These are phyloP conservation scores for Fomitopsis betulina DNA, from an alignment of 1,284 basidiomycete species.

Conservation along the genomic window DNA sequence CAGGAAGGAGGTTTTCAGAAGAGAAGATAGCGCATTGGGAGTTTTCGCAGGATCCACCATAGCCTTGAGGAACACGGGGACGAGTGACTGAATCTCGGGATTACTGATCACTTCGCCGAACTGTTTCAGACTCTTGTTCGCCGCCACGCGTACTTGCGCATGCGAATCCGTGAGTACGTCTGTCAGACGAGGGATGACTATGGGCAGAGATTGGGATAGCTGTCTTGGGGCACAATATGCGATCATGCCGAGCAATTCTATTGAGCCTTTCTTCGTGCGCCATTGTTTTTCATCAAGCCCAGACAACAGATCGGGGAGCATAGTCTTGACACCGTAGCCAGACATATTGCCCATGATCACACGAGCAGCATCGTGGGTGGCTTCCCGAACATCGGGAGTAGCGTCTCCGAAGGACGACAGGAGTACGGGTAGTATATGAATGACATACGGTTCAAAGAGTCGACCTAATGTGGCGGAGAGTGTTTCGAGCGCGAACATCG, in stretches of 20 bases:
- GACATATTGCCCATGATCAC: slow-evolving; percentile 96
- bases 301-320: slow-evolving; percentile 86
- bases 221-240: slow-evolving; percentile 97
- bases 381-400: slow-evolving; percentile 88
- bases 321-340: slow-evolving; percentile 93
- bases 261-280: slow-evolving; percentile 97
- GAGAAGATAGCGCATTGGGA: slow-evolving; percentile 72
- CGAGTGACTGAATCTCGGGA: slow-evolving; percentile 91
- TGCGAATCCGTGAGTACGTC: slow-evolving; percentile 97
- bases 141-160: slow-evolving; percentile 90
- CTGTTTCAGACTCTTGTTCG: slow-evolving; percentile 94
- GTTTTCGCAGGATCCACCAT: slow-evolving; percentile 96
- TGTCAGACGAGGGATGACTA: slow-evolving; percentile 94
- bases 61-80: slow-evolving; percentile 91
- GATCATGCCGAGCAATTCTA: slow-evolving; percentile 98
- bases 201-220: slow-evolving; percentile 91
- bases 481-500: slow-evolving; percentile 94
- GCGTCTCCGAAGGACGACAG: slow-evolving; percentile 90
- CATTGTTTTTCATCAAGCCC: slow-evolving; percentile 98
- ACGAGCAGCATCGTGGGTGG: slow-evolving; percentile 88
- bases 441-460: slow-evolving; percentile 93
- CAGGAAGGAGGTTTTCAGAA: slow-evolving; percentile 95
- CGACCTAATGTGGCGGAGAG: slow-evolving; percentile 83
- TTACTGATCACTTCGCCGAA: slow-evolving; percentile 97
- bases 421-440: slow-evolving; percentile 83